Base-by-base conservation (phyloP, 2,329 filamentous ascomycete species). In the Uncinocarpus reesii region DNA sequence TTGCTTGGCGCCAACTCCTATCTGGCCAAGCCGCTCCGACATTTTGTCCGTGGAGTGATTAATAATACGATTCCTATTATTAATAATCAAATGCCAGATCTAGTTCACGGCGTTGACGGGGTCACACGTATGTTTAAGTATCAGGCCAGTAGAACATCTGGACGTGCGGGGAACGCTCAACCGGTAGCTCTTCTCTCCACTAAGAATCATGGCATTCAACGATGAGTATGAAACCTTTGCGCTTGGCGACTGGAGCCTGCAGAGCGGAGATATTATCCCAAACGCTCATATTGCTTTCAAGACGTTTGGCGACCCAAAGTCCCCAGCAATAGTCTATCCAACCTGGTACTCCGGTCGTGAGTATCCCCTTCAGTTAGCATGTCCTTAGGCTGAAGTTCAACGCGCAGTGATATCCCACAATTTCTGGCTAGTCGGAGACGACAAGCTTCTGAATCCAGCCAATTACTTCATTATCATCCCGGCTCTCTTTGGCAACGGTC, bases 221-320 rank as follows among this genome's bases (percentile, higher is more conserved):
- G 47, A 57, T 20, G 68, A 73, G 29, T 74, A 69, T 54, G 60
- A 77, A 47, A 76, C 64, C 1, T 83, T 74, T 58, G 63, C 73
- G 20, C 71, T 86, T 0, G 82, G 81, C 15, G 74, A 83, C 63
- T 84, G 83, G 69, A 66, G 74, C 52, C 76, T 89, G 2, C 76
- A 83, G 58, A 79, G 74, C 21, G 82, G 83, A 32, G 71, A 70
- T n/a, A 71, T 66, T 4, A 72, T 89, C 15, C 71, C 75, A 1
- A 63, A 77, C 55, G 84, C 85, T 1, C 76, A 77, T 58, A 78
- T 90, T 47, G 83, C 84, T 13, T 90, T 86, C 71, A 87, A 84
- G 64, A 86, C 84, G 0, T 82, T 84, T 55, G 85, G 85, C 16
- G 70, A 80, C 48, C 61, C 76, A 0, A 73, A 68, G 0, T 71